Conservation (phyloP, 257 asterid genomes). For the Fraxinus cuspidata region DNA sequence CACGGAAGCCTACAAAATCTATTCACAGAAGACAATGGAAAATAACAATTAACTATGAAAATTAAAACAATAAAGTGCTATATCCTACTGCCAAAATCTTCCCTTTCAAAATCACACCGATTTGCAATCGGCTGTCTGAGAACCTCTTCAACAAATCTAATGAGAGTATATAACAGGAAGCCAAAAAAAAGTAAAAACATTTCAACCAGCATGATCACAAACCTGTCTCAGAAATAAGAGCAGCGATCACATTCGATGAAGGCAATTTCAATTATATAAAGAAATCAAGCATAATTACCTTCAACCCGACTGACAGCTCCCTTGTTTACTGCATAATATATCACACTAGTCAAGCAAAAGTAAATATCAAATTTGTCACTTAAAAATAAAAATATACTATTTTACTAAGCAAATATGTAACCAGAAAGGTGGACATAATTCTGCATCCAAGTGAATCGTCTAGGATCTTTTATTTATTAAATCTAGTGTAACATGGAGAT, state of each 20-base stretch:
- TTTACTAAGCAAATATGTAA: not conserved
- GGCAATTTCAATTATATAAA: not conserved
- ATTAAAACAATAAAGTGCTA: not conserved
- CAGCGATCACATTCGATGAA: not conserved
- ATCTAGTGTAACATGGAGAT: not conserved
- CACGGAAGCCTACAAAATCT: not conserved
- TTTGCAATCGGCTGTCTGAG: not conserved
- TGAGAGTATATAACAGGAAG: not conserved
- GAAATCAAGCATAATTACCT: conserved; percentile 36
- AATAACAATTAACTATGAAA: not conserved
- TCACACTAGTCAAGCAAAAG: conserved; percentile 22
- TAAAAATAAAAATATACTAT: conserved; percentile 1
- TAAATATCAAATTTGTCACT: conserved; percentile 10
- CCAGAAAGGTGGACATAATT: not conserved
- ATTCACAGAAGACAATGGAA: not conserved
- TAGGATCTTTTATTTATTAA: not conserved
- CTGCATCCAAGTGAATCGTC: not conserved
- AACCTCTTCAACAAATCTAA: not conserved
- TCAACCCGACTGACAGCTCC: conserved; percentile 35
- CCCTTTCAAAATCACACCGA: not conserved
- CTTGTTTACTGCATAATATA: conserved; percentile 27
- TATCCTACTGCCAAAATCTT: not conserved
- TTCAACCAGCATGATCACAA: not conserved
- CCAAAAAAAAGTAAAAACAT: not conserved
- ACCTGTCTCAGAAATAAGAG: not conserved